phyloP scores from a whole-genome alignment of 805 yeast species.

The Candida adriatica region DNA sequence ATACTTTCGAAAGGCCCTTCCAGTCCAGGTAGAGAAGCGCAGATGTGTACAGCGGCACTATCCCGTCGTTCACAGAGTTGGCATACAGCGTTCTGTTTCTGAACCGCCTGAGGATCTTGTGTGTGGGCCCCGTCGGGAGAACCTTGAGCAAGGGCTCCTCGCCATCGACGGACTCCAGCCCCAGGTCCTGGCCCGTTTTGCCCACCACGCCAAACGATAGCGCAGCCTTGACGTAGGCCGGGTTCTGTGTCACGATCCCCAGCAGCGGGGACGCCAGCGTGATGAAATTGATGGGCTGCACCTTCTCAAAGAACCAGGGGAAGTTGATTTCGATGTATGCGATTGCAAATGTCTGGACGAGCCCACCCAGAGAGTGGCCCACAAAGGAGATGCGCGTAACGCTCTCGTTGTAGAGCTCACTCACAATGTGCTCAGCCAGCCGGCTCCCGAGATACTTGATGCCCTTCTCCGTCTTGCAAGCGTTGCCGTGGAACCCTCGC shows the following conservation, averaged over 20 bases:
- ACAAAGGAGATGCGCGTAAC: slow-evolving; percentile 59
- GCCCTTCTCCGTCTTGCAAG: slow-evolving; percentile 75
- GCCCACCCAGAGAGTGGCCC: slow-evolving; percentile 77
- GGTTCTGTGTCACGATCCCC: slow-evolving; percentile 75
- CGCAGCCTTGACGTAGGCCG: slow-evolving; percentile 63
- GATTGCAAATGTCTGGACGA: slow-evolving; percentile 69
- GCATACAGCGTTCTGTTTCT: slow-evolving; percentile 67
- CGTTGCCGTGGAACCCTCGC: slow-evolving; percentile 63
- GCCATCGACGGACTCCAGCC: slow-evolving; percentile 40
- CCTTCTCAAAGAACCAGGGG: slow-evolving; percentile 58
- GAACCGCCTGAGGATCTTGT: slow-evolving; percentile 48
- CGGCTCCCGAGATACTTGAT: slow-evolving; percentile 66
- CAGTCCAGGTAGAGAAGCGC: slow-evolving; percentile 62
- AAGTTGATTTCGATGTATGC: slow-evolving; percentile 62
- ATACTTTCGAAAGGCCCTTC: slow-evolving; percentile 17
- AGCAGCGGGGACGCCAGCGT: slow-evolving; percentile 69
- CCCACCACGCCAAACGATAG: slow-evolving; percentile 73
- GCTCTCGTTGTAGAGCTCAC: slow-evolving; percentile 37
- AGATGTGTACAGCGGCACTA: slow-evolving; percentile 72
- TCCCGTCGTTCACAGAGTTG: slow-evolving; percentile 72
- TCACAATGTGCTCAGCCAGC: slow-evolving; percentile 57
- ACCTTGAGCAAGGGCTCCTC: slow-evolving; percentile 50
- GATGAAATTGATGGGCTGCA: slow-evolving; percentile 61
- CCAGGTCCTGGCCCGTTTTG: slow-evolving; percentile 73
- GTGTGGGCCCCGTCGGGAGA: slow-evolving; percentile 65